Base-by-base conservation (phyloP, 75 land plant species). In the Pinus taeda region DNA sequence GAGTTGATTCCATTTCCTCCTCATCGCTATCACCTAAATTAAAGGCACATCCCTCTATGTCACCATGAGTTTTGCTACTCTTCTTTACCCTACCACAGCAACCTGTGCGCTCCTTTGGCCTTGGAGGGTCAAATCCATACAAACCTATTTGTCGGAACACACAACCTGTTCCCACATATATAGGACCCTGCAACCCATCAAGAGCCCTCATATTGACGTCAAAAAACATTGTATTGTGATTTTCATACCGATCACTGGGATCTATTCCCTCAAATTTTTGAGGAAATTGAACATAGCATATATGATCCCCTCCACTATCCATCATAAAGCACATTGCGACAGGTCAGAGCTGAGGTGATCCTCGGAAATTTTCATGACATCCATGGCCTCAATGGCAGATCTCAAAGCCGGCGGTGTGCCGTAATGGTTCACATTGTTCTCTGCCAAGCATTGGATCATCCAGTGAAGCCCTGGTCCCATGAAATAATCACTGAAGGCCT, bases 141-240 rank as follows among this genome's bases (percentile, higher is more conserved):
- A 93, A 81, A 11, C 95, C 96, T 17, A 83, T 83, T 33, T 95
- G 81, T 24, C 96, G 85, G 78, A 93, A 93, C 30, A 92, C 87
- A 78, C 96, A 93, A 11, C 96, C 96, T 6, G 96, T 93, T 60
- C 96, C 96, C 24, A 93, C 96, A 78, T 93, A 93, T 3, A 93
- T 85, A 12, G 96, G 96, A 6, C 96, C 96, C 75, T 93, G 95
- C 49, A 93, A 80, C 7, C 96, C 96, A n/a, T n/a, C n/a, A n/a
- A n/a, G n/a, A n/a, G n/a, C n/a, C n/a, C n/a, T n/a, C n/a, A n/a
- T n/a, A n/a, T n/a, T n/a, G n/a, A n/a, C n/a, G n/a, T n/a, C n/a
- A n/a, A n/a, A n/a, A n/a, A n/a, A n/a, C n/a, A n/a, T n/a, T n/a
- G n/a, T n/a, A n/a, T n/a, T n/a, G n/a, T n/a, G n/a, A n/a, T n/a